phyloP scores from a whole-genome alignment of 768 basidiomycete genomes.

The Lentinula aciculospora region DNA sequence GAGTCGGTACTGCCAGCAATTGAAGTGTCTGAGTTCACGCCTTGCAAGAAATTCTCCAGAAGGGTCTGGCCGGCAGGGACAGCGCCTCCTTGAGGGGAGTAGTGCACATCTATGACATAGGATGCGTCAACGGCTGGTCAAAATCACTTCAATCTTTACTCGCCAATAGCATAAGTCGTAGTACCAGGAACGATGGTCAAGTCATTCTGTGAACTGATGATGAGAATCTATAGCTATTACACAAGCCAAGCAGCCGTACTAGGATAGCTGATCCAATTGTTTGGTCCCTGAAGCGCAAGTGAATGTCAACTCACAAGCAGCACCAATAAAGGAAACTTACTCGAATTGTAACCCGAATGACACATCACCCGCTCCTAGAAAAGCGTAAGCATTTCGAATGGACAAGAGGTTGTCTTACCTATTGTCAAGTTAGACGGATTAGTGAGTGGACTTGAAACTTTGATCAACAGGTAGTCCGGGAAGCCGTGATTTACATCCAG shows the following conservation, averaged over 20 bases:
- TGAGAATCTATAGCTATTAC: too few species aligned
- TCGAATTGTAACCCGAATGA: slow-evolving; percentile 54
- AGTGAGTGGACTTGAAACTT: slow-evolving; percentile 50
- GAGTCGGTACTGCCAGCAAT: slow-evolving; percentile 52
- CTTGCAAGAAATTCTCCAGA: slow-evolving; percentile 68
- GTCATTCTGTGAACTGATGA: slow-evolving; percentile 31
- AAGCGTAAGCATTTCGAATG: background rate
- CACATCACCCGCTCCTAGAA: slow-evolving; percentile 54
- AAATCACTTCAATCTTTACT: slow-evolving; percentile 1
- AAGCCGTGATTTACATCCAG: slow-evolving; percentile 68
- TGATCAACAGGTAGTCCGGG: slow-evolving; percentile 63
- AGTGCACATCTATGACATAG: slow-evolving; percentile 44
- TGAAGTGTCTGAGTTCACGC: slow-evolving; percentile 44
- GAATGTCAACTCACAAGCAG: background rate
- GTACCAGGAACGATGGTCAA: slow-evolving; percentile 58
- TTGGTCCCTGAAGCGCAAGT: slow-evolving; percentile 29
- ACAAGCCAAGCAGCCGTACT: slow-evolving; percentile 32
- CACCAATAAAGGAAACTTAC: slow-evolving; percentile 25
- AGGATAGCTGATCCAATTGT: slow-evolving; percentile 56
- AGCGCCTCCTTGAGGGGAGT: slow-evolving; percentile 49
- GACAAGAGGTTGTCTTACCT: slow-evolving; percentile 11
- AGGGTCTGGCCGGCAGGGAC: slow-evolving; percentile 47
- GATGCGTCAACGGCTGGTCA: background rate
- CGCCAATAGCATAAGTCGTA: slow-evolving; percentile 49
- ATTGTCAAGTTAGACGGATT: slow-evolving; percentile 59